Percentiles rank a stretch among this genome's conserved stretches.
Evolutionary conservation across 495 filamentous ascomycete genomes (phyloP).

Genomic region (Parmelia sp.): DNA sequence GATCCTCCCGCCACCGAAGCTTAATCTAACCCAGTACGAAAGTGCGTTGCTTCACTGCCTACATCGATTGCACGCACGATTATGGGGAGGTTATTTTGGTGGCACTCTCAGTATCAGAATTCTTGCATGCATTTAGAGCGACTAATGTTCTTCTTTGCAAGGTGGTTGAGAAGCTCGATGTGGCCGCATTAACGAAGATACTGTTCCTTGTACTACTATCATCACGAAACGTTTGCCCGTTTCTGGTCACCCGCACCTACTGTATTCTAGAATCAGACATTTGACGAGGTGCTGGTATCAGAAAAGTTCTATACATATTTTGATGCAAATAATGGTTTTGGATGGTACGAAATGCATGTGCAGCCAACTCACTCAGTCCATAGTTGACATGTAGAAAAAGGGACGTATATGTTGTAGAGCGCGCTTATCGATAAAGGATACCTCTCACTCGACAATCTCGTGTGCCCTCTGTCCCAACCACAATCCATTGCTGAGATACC

Average conservation of each 20-base stretch:
- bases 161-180: conserved; percentile 20
- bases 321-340: not conserved
- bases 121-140: conserved; percentile 19
- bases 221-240: conserved; percentile 18
- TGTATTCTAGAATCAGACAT: conserved; percentile 20
- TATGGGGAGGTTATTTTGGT: conserved; percentile 11
- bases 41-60: conserved; percentile 9
- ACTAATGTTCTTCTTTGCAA: conserved; percentile 14
- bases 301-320: conserved; percentile 1
- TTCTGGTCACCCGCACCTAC: conserved; percentile 7
- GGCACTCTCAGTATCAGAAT: conserved; percentile 10
- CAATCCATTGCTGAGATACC: not conserved
- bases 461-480: not conserved
- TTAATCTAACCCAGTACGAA: conserved; percentile 29
- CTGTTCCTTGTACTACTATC: conserved; percentile 21
- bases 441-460: not conserved
- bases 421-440: conserved; percentile 5
- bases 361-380: not conserved
- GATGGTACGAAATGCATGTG: not conserved
- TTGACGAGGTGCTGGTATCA: conserved; percentile 1
- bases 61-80: conserved; percentile 10
- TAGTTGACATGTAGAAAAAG: not conserved
- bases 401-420: too few species aligned
- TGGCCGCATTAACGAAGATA: conserved; percentile 18
- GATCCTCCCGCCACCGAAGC: conserved; percentile 34